phyloP scores from a whole-genome alignment of 352 stramenopile species.

The Pythium oligandrum region DNA sequence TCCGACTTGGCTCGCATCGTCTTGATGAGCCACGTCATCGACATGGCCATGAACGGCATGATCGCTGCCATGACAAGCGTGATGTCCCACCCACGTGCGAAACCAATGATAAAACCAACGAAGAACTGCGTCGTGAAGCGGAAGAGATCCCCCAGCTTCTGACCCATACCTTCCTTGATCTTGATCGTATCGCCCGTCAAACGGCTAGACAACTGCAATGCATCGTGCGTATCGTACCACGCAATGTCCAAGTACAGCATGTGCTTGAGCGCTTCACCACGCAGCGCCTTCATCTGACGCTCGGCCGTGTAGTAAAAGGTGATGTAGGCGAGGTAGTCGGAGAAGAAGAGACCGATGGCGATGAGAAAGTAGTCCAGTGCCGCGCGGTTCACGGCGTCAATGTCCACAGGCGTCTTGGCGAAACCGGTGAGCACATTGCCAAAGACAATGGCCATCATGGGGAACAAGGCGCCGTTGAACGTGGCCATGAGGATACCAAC shows the following conservation, averaged over 20 bases:
- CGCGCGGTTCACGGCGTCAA: constrained; percentile 20
- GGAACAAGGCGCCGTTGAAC: constrained; percentile 27
- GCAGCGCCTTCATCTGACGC: constrained; percentile 30
- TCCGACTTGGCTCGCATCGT: constrained; percentile 12
- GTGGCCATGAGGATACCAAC: constrained; percentile 16
- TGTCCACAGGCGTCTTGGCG: constrained; percentile 10
- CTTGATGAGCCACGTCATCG: constrained; percentile 23
- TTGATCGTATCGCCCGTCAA: no score
- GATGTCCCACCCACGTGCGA: constrained; percentile 24
- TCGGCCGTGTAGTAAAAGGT: constrained; percentile 27
- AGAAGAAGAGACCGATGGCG: no score
- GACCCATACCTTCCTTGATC: constrained; percentile 33
- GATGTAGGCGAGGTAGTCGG: constrained; percentile 29
- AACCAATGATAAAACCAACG: constrained; percentile 25
- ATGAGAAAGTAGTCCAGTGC: constrained; percentile 27
- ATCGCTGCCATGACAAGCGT: constrained; percentile 24
- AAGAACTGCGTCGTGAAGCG: constrained; percentile 24
- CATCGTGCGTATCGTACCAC: constrained; percentile 27
- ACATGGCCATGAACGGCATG: constrained; percentile 24
- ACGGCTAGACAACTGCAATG: constrained; percentile 20
- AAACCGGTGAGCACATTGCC: constrained; percentile 30
- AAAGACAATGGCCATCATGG: constrained; percentile 42
- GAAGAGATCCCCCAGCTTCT: constrained; percentile 26
- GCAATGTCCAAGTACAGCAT: constrained; percentile 30
- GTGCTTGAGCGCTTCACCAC: constrained; percentile 17